A percentile compares a stretch with the other conserved stretches of the same genome.
These are phyloP conservation scores for Eremothecium cymbalariae DNA, from an alignment of 1,139 yeast genomes.

Conservation along the genomic window DNA sequence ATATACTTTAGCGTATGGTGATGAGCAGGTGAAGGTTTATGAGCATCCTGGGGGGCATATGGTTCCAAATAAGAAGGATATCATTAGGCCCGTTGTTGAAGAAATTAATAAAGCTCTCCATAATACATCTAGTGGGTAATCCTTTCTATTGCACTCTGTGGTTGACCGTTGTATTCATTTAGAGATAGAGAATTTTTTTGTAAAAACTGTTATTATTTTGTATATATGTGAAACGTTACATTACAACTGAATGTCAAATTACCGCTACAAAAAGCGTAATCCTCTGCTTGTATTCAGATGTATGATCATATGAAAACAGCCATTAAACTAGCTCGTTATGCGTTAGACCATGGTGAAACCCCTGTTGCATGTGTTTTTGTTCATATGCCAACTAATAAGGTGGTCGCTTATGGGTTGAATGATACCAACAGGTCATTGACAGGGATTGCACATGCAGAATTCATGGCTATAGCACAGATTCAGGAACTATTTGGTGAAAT, in stretches of 20 bases:
- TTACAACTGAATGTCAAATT: not conserved
- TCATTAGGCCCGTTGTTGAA: conserved; percentile 37
- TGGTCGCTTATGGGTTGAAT: conserved; percentile 77
- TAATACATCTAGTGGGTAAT: no score
- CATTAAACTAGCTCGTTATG: conserved; percentile 45
- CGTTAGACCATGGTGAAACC: conserved; percentile 53
- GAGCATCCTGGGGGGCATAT: conserved; percentile 82
- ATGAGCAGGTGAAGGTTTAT: conserved; percentile 37
- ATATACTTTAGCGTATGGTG: conserved; percentile 30
- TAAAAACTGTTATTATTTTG: no score
- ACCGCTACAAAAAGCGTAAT: no score
- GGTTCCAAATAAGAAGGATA: conserved; percentile 65
- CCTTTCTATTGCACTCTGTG: not conserved
- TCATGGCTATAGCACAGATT: conserved; percentile 62
- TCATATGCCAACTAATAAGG: conserved; percentile 34
- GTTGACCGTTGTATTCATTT: not conserved
- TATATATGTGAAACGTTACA: not conserved
- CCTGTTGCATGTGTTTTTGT: conserved; percentile 70
- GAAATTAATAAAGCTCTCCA: conserved; percentile 28
- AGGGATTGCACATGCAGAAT: conserved; percentile 91
- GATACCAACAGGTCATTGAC: conserved; percentile 79
- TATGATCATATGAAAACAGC: conserved; percentile 42
- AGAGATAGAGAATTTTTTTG: not conserved
- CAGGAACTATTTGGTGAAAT: conserved; percentile 27
- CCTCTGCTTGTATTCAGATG: no score